Conservation (phyloP, 75 land plant species). For the Cupressus sempervirens region DNA sequence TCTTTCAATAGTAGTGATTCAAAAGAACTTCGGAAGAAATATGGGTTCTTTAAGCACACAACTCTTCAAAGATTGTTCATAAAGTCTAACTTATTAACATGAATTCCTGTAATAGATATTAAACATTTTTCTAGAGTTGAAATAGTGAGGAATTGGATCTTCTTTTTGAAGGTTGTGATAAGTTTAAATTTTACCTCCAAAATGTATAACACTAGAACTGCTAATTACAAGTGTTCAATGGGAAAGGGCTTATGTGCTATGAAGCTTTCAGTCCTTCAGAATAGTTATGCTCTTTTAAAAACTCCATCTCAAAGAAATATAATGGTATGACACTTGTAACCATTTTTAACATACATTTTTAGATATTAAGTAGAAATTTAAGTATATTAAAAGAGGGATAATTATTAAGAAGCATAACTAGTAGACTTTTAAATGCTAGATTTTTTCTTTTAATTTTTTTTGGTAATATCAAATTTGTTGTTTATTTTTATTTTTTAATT, state of each 20-base stretch:
- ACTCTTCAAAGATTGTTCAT: too few relatives aligned
- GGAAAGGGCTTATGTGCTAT: conserved; percentile 25
- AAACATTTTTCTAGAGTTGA: neutral
- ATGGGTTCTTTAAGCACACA: too few relatives aligned
- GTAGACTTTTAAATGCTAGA: too few relatives aligned
- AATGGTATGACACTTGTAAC: conserved; percentile 13
- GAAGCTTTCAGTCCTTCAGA: conserved; percentile 19
- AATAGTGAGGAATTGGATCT: neutral
- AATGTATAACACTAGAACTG: conserved; percentile 30
- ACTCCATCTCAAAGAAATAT: conserved; percentile 28
- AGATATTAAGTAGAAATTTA: neutral
- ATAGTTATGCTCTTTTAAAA: conserved; percentile 26
- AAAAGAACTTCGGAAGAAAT: too few relatives aligned
- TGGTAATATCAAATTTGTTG: too few relatives aligned
- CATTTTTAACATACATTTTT: neutral
- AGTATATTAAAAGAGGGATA: neutral
- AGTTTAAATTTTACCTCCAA: conserved; percentile 30
- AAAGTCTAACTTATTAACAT: too few relatives aligned
- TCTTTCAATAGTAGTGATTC: too few relatives aligned
- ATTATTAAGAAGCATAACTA: neutral
- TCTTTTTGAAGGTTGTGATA: conserved; percentile 11
- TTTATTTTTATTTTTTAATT: too few relatives aligned
- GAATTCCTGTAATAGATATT: neutral
- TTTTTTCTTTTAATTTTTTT: too few relatives aligned
- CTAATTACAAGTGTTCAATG: conserved; percentile 36